These are phyloP conservation scores for Corymbia calophylla DNA, from an alignment of 441 rosid species.

Conservation along the genomic window DNA sequence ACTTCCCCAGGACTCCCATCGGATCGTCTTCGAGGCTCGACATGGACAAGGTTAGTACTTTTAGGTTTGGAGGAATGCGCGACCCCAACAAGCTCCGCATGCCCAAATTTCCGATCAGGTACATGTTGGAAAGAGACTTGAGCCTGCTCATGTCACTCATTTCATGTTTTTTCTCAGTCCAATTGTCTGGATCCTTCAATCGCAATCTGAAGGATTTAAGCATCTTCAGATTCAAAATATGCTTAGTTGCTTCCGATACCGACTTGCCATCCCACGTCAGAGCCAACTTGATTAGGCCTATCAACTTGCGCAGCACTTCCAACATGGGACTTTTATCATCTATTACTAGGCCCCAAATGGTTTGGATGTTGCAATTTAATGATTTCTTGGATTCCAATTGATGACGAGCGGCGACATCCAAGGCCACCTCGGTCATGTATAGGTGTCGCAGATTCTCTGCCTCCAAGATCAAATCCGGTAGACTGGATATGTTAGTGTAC, in stretches of 20 bases:
- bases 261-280: fast-evolving
- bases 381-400: neutral
- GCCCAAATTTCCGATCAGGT: fast-evolving
- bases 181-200: too few species aligned
- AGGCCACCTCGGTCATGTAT: neutral
- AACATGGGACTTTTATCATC: fast-evolving
- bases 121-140: neutral
- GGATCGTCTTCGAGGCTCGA: fast-evolving
- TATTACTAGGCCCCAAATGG: neutral
- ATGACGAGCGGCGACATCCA: neutral
- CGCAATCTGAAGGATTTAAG: neutral
- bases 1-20: neutral
- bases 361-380: neutral
- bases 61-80: neutral
- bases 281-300: neutral
- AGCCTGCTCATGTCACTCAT: neutral
- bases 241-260: fast-evolving
- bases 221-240: neutral
- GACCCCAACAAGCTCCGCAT: fast-evolving
- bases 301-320: fast-evolving
- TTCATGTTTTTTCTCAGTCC: fast-evolving
- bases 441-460: neutral
- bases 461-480: neutral
- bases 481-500: neutral
- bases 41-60: neutral